Conservation (phyloP, 1,139 yeast genomes). For the Blastobotrys niveus region DNA sequence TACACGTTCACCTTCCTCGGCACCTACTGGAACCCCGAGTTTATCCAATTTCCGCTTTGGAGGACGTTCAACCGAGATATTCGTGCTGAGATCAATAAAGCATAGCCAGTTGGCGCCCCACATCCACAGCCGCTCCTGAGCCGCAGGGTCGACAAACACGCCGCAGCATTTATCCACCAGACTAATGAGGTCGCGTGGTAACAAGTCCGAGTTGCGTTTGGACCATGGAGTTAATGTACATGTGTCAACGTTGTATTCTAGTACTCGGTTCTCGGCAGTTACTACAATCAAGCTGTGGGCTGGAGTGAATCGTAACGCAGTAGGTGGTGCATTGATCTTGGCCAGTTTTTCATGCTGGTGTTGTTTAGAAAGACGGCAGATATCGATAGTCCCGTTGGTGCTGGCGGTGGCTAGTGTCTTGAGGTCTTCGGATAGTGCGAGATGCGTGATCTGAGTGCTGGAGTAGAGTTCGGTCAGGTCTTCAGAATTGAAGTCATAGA, state of each 20-base stretch:
- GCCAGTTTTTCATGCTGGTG: constrained; percentile 31
- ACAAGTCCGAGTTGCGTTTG: constrained; percentile 60
- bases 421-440: constrained; percentile 45
- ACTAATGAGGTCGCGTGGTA: constrained; percentile 60
- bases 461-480: constrained; percentile 16
- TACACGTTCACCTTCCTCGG: constrained; percentile 44
- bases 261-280: constrained; percentile 68
- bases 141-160: constrained; percentile 43
- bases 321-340: constrained; percentile 50
- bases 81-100: constrained; percentile 60
- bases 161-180: constrained; percentile 73
- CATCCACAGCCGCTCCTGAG: constrained; percentile 58
- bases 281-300: constrained; percentile 54
- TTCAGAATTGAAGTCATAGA: constrained; percentile 39
- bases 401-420: constrained; percentile 51
- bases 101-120: constrained; percentile 87
- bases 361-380: constrained; percentile 35
- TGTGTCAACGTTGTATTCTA: constrained; percentile 51
- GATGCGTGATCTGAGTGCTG: constrained; percentile 41
- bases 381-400: constrained; percentile 61
- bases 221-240: constrained; percentile 68
- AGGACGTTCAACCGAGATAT: constrained; percentile 45
- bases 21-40: constrained; percentile 42
- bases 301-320: constrained; percentile 54
- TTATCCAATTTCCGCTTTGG: constrained; percentile 53